Conservation (phyloP, 2,329 filamentous ascomycete genomes). For the Fusarium begoniae region DNA sequence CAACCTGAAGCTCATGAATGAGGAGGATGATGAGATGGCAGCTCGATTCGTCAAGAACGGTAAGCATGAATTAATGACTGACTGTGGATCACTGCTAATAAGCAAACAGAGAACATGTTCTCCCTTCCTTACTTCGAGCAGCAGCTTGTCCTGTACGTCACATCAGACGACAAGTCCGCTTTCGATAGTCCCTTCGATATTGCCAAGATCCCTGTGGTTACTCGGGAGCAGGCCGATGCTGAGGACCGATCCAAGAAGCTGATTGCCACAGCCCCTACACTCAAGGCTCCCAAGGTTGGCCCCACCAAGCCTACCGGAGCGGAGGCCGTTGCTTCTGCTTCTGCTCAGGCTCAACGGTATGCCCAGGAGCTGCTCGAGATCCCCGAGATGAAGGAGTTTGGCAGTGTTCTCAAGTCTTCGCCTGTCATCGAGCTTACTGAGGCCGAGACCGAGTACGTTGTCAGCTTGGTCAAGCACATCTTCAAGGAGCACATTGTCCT, state of each 20-base stretch:
- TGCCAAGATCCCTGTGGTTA: conserved; percentile 89
- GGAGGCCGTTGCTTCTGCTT: conserved; percentile 79
- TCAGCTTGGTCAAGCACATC: conserved; percentile 92
- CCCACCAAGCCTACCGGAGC: conserved; percentile 77
- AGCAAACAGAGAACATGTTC: conserved; percentile 82
- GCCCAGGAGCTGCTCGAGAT: conserved; percentile 87
- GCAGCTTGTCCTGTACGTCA: conserved; percentile 97
- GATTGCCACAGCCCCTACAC: conserved; percentile 87
- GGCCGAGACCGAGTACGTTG: conserved; percentile 96
- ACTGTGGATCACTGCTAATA: conserved; percentile 12
- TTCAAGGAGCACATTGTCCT: conserved; percentile 97
- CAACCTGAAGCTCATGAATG: conserved; percentile 90
- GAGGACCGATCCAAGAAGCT: conserved; percentile 98
- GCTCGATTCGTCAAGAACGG: conserved; percentile 92
- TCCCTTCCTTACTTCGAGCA: conserved; percentile 95
- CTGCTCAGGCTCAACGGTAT: conserved; percentile 87
- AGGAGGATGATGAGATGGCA: conserved; percentile 89
- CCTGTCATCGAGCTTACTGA: conserved; percentile 89
- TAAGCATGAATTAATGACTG: conserved; percentile 48
- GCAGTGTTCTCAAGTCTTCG: conserved; percentile 91
- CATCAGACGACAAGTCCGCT: conserved; percentile 85
- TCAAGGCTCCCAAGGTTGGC: conserved; percentile 89
- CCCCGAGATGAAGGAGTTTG: conserved; percentile 90
- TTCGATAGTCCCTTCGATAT: conserved; percentile 92
- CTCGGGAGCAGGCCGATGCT: conserved; percentile 92